Percentiles rank a stretch among this genome's conserved stretches.
Evolutionary conservation across 2,329 filamentous ascomycete genomes (phyloP).

Genomic region (Aureobasidium mangrovei): DNA sequence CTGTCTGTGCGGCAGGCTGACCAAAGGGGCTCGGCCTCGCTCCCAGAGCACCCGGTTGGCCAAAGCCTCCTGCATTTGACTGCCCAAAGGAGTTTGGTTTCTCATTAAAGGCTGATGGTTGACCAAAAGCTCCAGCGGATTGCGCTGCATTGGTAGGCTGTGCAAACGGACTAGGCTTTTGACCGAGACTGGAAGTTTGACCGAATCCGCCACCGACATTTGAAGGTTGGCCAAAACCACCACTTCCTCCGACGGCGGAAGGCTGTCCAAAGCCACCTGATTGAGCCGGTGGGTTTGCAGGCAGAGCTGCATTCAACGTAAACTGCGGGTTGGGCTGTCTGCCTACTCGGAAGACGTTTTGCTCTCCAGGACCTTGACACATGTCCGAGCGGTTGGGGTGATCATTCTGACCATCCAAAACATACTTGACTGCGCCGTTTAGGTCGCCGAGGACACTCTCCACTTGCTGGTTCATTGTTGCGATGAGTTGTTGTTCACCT

Average conservation of each 20-base stretch:
- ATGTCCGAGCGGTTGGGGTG: slow-evolving; percentile 69
- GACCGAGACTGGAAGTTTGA: too few species aligned
- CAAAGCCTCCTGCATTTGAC: slow-evolving; percentile 4
- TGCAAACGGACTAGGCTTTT: not conserved
- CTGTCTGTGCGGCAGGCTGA: slow-evolving; percentile 19
- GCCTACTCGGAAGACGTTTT: slow-evolving; percentile 4
- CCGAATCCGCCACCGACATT: not conserved
- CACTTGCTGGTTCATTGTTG: slow-evolving; percentile 61
- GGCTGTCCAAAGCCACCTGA: slow-evolving; percentile 17
- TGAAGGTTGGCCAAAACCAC: slow-evolving; percentile 13
- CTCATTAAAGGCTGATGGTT: slow-evolving; percentile 12
- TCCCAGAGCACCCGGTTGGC: not conserved
- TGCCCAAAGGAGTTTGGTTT: slow-evolving; percentile 11
- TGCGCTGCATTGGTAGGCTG: not conserved
- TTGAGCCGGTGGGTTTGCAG: not conserved
- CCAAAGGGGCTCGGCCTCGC: slow-evolving; percentile 21
- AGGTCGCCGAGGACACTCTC: slow-evolving; percentile 60
- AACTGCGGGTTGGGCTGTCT: slow-evolving; percentile 21
- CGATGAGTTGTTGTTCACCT: slow-evolving; percentile 53
- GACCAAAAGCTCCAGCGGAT: slow-evolving; percentile 10
- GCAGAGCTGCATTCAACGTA: slow-evolving; percentile 20
- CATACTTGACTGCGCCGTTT: slow-evolving; percentile 62
- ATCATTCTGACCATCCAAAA: slow-evolving; percentile 55
- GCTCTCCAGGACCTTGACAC: slow-evolving; percentile 34
- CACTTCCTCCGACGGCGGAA: slow-evolving; percentile 9